Evolutionary conservation across 2,329 filamentous ascomycete species (phyloP).

Genomic region (Aureobasidium sp.): DNA sequence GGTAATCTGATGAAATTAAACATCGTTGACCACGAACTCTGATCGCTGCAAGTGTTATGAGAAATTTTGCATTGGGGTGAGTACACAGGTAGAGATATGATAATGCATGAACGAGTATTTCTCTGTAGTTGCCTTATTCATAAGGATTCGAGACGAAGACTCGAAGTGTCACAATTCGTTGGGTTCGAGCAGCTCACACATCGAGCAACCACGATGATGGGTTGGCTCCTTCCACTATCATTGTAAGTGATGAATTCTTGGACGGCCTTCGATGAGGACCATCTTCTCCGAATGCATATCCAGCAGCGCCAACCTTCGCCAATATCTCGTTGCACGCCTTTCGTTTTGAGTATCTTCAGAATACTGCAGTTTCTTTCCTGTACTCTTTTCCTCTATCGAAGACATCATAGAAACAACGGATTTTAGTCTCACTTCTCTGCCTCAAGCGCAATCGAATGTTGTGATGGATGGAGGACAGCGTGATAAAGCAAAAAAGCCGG

Average conservation of each 20-base stretch:
- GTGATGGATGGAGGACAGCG: constrained; percentile 6
- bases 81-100: background rate
- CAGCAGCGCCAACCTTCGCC: background rate
- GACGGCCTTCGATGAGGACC: background rate
- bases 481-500: constrained; percentile 7
- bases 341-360: background rate
- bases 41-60: background rate
- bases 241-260: background rate
- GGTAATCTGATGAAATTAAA: background rate
- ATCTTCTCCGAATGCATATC: background rate
- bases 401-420: background rate
- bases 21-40: background rate
- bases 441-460: background rate
- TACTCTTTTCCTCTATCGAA: background rate
- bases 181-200: background rate
- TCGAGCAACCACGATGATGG: background rate
- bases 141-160: background rate
- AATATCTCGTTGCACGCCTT: background rate
- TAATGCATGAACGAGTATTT: background rate
- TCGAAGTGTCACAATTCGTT: background rate
- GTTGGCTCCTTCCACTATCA: background rate
- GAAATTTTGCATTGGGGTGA: background rate
- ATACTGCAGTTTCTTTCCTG: background rate
- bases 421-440: too few relatives aligned
- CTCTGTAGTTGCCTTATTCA: background rate